Conservation (phyloP, 2,329 filamentous ascomycete genomes). For the Zopfia rhizophila region DNA sequence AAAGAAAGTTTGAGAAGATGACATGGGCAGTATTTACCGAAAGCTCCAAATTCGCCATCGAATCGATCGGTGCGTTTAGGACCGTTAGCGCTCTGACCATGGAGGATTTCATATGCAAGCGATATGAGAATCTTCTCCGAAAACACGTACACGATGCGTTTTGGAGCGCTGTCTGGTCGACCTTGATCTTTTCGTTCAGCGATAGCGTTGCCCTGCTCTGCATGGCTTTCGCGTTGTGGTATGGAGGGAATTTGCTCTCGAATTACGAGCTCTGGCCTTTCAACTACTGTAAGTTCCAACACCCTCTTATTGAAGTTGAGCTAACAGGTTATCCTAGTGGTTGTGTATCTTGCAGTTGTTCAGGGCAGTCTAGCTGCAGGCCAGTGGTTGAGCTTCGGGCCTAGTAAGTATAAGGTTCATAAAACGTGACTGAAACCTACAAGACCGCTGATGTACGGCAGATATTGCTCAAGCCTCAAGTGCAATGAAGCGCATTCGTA, state of each 20-base stretch:
- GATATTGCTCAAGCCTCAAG: constrained; percentile 38
- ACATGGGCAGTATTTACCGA: constrained; percentile 79
- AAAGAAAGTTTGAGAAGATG: constrained; percentile 33
- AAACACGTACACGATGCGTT: constrained; percentile 74
- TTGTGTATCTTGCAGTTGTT: constrained; percentile 38
- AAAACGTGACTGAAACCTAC: not conserved
- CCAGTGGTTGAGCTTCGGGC: constrained; percentile 39
- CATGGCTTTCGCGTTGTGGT: constrained; percentile 44
- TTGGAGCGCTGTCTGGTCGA: constrained; percentile 67
- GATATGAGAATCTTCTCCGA: constrained; percentile 77
- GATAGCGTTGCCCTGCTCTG: constrained; percentile 72
- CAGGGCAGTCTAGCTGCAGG: constrained; percentile 40
- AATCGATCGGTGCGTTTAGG: constrained; percentile 90
- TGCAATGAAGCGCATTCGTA: constrained; percentile 34
- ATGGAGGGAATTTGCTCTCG: constrained; percentile 33
- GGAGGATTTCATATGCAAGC: constrained; percentile 78
- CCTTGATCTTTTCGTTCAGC: constrained; percentile 33
- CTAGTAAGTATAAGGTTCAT: constrained; percentile 28
- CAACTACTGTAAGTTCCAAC: constrained; percentile 21
- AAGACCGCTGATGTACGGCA: constrained; percentile 3
- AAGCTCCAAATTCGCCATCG: constrained; percentile 88
- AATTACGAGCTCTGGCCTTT: constrained; percentile 24
- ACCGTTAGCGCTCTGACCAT: constrained; percentile 93
- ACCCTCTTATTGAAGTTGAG: constrained; percentile 3
- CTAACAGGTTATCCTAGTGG: constrained; percentile 21